phyloP scores from a whole-genome alignment of 441 rosid species.

The Manihot esculenta region DNA sequence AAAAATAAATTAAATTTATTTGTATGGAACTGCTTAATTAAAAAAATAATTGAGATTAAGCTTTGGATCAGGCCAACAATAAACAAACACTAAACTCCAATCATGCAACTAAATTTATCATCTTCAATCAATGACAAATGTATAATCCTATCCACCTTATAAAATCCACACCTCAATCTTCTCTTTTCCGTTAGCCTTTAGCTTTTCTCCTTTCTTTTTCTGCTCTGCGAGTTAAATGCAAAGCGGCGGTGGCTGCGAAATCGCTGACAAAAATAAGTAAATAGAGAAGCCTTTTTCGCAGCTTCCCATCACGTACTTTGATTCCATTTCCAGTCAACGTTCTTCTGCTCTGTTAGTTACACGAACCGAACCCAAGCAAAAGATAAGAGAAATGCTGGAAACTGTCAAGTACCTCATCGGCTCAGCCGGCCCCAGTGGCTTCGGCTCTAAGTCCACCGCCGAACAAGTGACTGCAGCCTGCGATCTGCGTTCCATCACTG shows the following conservation, averaged over 20 bases:
- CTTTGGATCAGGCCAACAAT: constrained; percentile 7
- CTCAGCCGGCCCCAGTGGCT: constrained; percentile 69
- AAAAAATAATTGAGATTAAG: neutral
- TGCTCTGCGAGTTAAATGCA: neutral
- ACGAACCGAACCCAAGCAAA: no score
- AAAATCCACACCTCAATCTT: neutral
- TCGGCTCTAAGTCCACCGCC: constrained; percentile 82
- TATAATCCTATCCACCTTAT: constrained; percentile 24
- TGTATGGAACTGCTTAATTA: no score
- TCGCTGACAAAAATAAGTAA: constrained; percentile 20
- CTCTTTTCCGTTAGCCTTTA: no score
- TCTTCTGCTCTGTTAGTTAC: no score
- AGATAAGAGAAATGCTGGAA: constrained; percentile 49
- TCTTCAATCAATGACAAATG: constrained; percentile 27
- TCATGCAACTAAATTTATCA: constrained; percentile 27
- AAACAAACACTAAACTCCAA: constrained; percentile 20
- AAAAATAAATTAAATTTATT: no score
- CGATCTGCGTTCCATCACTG: constrained; percentile 66
- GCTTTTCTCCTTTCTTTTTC: no score
- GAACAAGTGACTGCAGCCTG: constrained; percentile 55
- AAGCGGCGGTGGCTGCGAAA: constrained; percentile 24
- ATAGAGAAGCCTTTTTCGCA: no score
- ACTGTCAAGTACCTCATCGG: constrained; percentile 76
- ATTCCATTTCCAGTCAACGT: neutral
- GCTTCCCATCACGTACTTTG: constrained; percentile 10